phyloP scores from a whole-genome alignment of 192 early-diverging fungal genomes.

The Coemansia aciculifera region DNA sequence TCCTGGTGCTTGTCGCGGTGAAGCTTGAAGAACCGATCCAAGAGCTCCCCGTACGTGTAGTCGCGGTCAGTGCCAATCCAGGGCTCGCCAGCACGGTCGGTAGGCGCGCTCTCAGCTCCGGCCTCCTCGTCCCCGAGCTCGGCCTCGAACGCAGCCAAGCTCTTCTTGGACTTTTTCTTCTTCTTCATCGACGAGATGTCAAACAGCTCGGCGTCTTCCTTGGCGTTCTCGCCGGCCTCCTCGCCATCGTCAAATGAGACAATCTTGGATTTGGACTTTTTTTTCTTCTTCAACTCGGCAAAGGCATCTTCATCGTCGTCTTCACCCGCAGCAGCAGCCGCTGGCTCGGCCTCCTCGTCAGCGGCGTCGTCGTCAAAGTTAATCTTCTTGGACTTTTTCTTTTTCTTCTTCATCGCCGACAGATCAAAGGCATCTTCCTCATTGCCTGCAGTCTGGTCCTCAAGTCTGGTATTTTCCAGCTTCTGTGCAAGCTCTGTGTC shows the following conservation, averaged over 20 bases:
- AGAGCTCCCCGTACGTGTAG: constrained; percentile 90
- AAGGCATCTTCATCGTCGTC: constrained; percentile 40
- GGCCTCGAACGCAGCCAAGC: constrained; percentile 86
- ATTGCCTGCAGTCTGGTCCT: constrained; percentile 10
- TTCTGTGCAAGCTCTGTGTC: constrained; percentile 33
- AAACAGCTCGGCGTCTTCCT: constrained; percentile 39
- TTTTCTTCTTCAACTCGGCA: constrained; percentile 62
- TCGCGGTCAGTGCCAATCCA: constrained; percentile 91
- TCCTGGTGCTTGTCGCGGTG: constrained; percentile 94
- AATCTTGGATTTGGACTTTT: constrained; percentile 58
- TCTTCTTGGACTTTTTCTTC: constrained; percentile 71
- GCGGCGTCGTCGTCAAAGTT: constrained; percentile 36
- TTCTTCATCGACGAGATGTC: constrained; percentile 55
- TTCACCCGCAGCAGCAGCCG: constrained; percentile 13
- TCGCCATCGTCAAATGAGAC: constrained; percentile 48
- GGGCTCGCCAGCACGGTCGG: constrained; percentile 60
- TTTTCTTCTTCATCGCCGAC: constrained; percentile 41
- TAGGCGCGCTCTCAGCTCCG: constrained; percentile 39
- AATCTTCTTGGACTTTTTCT: constrained; percentile 57
- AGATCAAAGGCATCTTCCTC: constrained; percentile 33
- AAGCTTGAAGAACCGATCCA: constrained; percentile 87
- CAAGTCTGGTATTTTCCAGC: constrained; percentile 21
- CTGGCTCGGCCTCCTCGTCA: constrained; percentile 12
- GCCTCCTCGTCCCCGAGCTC: constrained; percentile 66
- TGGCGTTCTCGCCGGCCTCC: constrained; percentile 28